Percentiles rank a stretch among this genome's conserved stretches.
These are phyloP conservation scores for Stentor roeselii DNA, from an alignment of 73 alveolate species.

Conservation along the genomic window DNA sequence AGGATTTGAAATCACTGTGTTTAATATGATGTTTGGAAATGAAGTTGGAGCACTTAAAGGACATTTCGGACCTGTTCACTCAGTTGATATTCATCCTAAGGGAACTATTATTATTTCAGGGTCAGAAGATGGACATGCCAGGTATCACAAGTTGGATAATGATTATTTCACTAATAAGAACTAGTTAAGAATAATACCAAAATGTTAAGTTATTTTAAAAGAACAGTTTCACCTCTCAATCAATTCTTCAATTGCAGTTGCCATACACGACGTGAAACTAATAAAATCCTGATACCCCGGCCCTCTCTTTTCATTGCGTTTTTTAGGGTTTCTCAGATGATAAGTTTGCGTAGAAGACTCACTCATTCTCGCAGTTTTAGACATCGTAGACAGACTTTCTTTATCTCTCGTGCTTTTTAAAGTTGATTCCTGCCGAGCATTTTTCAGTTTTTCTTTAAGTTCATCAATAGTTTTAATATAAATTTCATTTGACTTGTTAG, in stretches of 20 bases:
- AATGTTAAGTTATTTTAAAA: no score
- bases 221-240: no score
- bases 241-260: constrained; percentile 7
- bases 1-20: constrained; percentile 62
- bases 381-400: background rate
- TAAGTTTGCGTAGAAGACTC: no score
- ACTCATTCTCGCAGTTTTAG: background rate
- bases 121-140: constrained; percentile 72
- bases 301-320: no score
- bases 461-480: background rate
- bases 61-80: constrained; percentile 84
- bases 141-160: constrained; percentile 61
- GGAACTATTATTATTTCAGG: constrained; percentile 67
- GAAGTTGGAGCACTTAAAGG: constrained; percentile 70
- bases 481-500: background rate
- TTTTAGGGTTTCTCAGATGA: no score
- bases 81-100: constrained; percentile 59
- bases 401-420: background rate
- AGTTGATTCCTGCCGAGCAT: background rate
- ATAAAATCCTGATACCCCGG: background rate
- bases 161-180: constrained; percentile 57
- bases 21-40: constrained; percentile 54
- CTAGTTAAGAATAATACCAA: no score
- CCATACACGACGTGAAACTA: constrained; percentile 11
- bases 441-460: constrained; percentile 16